phyloP scores from a whole-genome alignment of 169 alveolate species.

The Plasmodium malariae region DNA sequence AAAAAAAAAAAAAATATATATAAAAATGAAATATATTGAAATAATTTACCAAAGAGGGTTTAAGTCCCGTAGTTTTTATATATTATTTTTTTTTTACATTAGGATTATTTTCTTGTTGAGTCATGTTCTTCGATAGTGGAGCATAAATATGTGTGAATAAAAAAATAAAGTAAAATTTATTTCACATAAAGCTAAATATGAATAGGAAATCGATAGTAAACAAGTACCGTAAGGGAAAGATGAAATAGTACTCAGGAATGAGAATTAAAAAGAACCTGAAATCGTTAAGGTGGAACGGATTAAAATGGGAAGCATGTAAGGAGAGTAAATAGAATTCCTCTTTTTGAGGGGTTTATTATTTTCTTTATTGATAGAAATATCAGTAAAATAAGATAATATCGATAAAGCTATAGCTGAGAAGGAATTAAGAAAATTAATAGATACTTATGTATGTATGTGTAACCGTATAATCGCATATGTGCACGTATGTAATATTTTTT shows the following conservation, averaged over 20 bases:
- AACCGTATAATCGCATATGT: too few species aligned
- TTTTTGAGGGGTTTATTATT: background rate
- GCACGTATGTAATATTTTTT: too few species aligned
- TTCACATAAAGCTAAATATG: conserved; percentile 91
- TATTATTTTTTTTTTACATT: conserved; percentile 1
- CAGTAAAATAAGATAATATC: conserved; percentile 24
- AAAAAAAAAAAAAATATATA: too few species aligned
- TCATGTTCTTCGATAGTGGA: conserved; percentile 88
- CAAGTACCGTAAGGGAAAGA: conserved; percentile 96
- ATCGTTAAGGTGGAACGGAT: conserved; percentile 36
- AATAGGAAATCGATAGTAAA: conserved; percentile 94
- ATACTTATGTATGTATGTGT: background rate
- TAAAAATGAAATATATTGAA: conserved; percentile 75
- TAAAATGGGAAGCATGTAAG: background rate
- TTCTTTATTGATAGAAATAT: conserved; percentile 43
- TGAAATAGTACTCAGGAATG: conserved; percentile 86
- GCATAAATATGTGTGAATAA: conserved; percentile 85
- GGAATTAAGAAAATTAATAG: background rate
- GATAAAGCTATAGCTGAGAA: background rate
- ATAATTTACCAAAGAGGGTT: conserved; percentile 91
- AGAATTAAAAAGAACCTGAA: conserved; percentile 37
- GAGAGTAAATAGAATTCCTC: background rate
- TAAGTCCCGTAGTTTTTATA: conserved; percentile 89
- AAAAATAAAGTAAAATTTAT: conserved; percentile 20
- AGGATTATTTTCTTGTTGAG: conserved; percentile 34